Evolutionary conservation across 2,329 filamentous ascomycete species (phyloP), one percentile per base, ranked within the genome.

Genomic region (Phoma sp.): DNA sequence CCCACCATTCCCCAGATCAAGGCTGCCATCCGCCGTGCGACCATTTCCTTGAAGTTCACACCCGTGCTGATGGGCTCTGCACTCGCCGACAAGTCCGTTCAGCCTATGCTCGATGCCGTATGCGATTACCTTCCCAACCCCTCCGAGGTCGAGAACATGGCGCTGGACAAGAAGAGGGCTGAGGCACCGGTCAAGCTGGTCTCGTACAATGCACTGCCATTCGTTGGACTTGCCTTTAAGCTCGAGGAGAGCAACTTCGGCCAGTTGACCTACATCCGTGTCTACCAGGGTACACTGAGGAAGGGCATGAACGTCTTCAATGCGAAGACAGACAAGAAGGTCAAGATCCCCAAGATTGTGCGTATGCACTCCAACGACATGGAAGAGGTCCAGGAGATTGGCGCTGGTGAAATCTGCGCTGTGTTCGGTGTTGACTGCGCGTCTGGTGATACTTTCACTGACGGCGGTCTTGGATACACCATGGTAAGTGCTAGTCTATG

Each of bases 361-460:
- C 92, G 95, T 59, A 99, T 99, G 95, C 95, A 99, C 81, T 96
- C 93, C 38, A 96, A 98, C 74, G 95, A 99, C 73, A 96, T 99
- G 93, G 95, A 99, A 76, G 95, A 99, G 72, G 92, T 97, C 25
- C 82, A 80, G 50, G 93, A 97, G 76, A 89, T 99, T 60, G 92
- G 93, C 46, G 93, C 95, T 47, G 95, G 95, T 77, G 95, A 99
- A 77, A 99, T 99, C 61, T 99, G 95, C 74, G 95, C 95, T 57
- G 95, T 99, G 54, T 99, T 99, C 72, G 95, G 95, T 71, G 91
- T 99, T 48, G 95, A 99, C 68, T 99, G 95, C 75, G 93, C 95
- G 29, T 98, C 93, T 36, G 95, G 95, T 68, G 95, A 99, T 76
- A 98, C 93, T 36, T 99, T 99, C 79, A 98, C 95, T 15, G 95